Evolutionary conservation across 371 early-diverging fungal genomes (phyloP).

Genomic region (Sporodiniella umbellata): DNA sequence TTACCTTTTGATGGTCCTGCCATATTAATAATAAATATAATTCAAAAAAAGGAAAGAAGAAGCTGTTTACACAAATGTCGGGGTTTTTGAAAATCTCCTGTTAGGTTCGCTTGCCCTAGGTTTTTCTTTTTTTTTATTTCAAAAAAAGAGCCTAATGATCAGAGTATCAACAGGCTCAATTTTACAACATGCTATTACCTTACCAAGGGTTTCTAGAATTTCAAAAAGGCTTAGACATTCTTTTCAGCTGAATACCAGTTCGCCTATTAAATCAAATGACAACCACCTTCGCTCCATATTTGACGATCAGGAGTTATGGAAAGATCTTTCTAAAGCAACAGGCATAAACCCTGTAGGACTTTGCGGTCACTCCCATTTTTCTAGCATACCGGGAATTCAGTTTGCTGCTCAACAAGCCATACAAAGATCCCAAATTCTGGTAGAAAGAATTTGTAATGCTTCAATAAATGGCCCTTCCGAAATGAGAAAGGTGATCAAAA

Average conservation of each 20-base stretch:
- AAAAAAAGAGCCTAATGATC: background rate
- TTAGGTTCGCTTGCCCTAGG: no score
- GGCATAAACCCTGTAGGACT: conserved; percentile 17
- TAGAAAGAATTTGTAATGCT: conserved; percentile 58
- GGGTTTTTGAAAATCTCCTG: background rate
- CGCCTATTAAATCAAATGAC: conserved; percentile 5
- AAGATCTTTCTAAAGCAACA: background rate
- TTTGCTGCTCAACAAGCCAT: conserved; percentile 44
- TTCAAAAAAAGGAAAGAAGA: background rate
- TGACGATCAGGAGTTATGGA: conserved; percentile 27
- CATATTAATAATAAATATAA: conserved; percentile 10
- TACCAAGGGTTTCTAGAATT: background rate
- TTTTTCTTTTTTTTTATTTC: background rate
- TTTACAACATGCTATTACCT: background rate
- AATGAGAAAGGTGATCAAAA: conserved; percentile 71
- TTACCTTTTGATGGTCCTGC: conserved; percentile 23
- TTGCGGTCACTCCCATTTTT: conserved; percentile 38
- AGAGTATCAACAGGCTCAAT: background rate
- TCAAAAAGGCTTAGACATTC: background rate
- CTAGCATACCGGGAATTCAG: conserved; percentile 29
- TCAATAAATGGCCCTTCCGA: conserved; percentile 54
- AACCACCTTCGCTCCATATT: conserved; percentile 37
- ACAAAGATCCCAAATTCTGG: conserved; percentile 52
- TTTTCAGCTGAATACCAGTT: background rate
- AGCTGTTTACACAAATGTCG: background rate